phyloP scores from a whole-genome alignment of 306 rosid genomes.

The Trifolium pratense region DNA sequence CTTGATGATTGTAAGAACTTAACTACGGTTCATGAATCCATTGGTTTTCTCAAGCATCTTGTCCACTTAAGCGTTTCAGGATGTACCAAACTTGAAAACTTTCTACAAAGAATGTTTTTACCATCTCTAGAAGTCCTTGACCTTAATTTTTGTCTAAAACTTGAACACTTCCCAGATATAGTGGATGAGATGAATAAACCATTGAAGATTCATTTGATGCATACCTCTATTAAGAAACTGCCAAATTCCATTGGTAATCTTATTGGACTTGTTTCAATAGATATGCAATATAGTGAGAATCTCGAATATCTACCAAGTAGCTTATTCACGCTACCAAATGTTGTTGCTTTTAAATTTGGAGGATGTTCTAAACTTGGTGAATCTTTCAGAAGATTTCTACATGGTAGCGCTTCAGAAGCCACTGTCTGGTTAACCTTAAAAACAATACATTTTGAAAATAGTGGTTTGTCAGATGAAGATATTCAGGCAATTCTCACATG shows the following conservation, averaged over 20 bases:
- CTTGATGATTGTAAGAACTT: conserved; percentile 7
- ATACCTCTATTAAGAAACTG: background rate
- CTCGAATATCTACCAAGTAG: conserved; percentile 22
- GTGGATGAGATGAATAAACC: conserved; percentile 11
- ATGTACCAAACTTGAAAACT: conserved; percentile 10
- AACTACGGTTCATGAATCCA: conserved; percentile 2
- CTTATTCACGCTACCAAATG: conserved; percentile 15
- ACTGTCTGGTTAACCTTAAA: background rate
- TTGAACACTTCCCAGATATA: conserved; percentile 24
- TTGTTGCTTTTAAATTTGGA: background rate
- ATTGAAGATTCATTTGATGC: background rate
- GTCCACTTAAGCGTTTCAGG: background rate
- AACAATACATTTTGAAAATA: background rate
- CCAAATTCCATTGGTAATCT: conserved; percentile 32
- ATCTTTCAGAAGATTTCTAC: background rate
- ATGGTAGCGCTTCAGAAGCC: background rate
- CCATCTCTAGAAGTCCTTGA: conserved; percentile 19
- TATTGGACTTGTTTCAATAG: background rate
- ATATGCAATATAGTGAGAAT: background rate
- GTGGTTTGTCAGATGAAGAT: conserved; percentile 30
- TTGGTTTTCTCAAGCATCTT: conserved; percentile 28
- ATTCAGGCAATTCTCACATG: background rate
- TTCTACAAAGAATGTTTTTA: background rate
- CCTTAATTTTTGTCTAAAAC: background rate
- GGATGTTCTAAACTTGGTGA: background rate